phyloP scores from a whole-genome alignment of 2,329 filamentous ascomycete genomes.

The Pseudogymnoascus sp. region DNA sequence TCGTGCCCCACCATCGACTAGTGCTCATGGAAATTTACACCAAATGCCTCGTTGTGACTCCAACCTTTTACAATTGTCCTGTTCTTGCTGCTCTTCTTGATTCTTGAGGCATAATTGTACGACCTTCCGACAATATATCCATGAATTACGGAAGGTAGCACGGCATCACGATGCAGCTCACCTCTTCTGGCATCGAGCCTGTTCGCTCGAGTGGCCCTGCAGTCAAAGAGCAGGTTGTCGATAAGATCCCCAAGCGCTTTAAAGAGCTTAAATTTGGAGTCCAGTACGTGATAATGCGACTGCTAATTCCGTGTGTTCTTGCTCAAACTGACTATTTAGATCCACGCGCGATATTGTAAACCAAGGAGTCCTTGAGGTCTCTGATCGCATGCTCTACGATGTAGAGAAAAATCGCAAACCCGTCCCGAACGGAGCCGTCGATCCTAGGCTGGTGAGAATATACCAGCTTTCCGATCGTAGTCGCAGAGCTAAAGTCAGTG shows the following conservation, averaged over 20 bases:
- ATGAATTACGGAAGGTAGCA: conserved; percentile 6
- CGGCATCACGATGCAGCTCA: conserved; percentile 18
- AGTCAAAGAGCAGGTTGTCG: conserved; percentile 80
- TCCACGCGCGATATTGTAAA: conserved; percentile 92
- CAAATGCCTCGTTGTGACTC: conserved; percentile 3
- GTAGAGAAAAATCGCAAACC: conserved; percentile 69
- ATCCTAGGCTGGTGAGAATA: conserved; percentile 59
- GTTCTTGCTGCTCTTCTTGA: not conserved
- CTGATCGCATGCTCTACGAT: conserved; percentile 90
- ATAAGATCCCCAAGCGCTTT: conserved; percentile 84
- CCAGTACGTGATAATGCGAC: conserved; percentile 45
- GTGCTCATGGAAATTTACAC: conserved; percentile 6
- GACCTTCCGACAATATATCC: not conserved
- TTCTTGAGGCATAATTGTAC: not conserved
- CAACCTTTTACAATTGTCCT: not conserved
- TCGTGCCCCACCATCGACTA: conserved; percentile 6
- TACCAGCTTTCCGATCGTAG: not conserved
- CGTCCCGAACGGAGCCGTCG: conserved; percentile 76
- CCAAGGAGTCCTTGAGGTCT: conserved; percentile 89
- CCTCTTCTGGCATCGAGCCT: conserved; percentile 17
- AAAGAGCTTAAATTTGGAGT: conserved; percentile 92
- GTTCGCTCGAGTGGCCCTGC: conserved; percentile 15
- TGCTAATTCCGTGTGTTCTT: conserved; percentile 32
- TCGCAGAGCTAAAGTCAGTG: conserved; percentile 11
- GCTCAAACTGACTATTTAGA: conserved; percentile 33